Evolutionary conservation across 176 grass and related monocot genomes (phyloP).

Genomic region (Ensete ventricosum): DNA sequence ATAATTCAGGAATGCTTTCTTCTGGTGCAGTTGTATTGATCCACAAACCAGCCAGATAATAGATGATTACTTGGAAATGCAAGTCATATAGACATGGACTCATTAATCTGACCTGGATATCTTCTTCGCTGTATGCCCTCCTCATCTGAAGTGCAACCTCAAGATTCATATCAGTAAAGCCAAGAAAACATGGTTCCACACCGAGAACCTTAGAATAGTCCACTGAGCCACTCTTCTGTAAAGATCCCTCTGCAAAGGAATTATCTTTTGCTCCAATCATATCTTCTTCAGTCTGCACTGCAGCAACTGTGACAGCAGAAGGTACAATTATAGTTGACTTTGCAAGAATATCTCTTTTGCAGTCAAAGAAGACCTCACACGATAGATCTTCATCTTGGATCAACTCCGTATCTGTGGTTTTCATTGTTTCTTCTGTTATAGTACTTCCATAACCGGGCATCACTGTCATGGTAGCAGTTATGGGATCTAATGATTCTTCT

Average conservation of each 20-base stretch:
- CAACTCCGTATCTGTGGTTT: constrained; percentile 26
- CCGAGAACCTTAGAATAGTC: constrained; percentile 36
- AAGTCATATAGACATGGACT: neutral
- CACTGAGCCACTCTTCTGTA: constrained; percentile 67
- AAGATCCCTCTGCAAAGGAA: constrained; percentile 47
- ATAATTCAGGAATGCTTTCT: neutral
- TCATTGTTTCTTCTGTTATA: constrained; percentile 35
- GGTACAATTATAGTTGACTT: neutral
- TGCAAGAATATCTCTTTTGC: constrained; percentile 71
- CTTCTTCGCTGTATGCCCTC: constrained; percentile 83
- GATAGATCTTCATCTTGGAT: constrained; percentile 47
- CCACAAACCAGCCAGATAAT: neutral
- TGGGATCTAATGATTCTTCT: constrained; percentile 51
- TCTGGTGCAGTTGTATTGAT: no score
- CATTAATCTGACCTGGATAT: constrained; percentile 59
- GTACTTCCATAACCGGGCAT: constrained; percentile 41
- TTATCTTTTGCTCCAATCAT: constrained; percentile 33
- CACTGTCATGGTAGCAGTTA: constrained; percentile 55
- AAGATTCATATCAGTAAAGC: constrained; percentile 64
- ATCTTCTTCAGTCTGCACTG: constrained; percentile 60
- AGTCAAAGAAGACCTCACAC: constrained; percentile 64
- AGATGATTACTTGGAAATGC: neutral
- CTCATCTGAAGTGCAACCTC: constrained; percentile 64
- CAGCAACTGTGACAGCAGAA: constrained; percentile 36
- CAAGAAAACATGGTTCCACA: constrained; percentile 67